Evolutionary conservation across 2,329 filamentous ascomycete genomes (phyloP).

Genomic region (Myriosclerotinia duriaeana): DNA sequence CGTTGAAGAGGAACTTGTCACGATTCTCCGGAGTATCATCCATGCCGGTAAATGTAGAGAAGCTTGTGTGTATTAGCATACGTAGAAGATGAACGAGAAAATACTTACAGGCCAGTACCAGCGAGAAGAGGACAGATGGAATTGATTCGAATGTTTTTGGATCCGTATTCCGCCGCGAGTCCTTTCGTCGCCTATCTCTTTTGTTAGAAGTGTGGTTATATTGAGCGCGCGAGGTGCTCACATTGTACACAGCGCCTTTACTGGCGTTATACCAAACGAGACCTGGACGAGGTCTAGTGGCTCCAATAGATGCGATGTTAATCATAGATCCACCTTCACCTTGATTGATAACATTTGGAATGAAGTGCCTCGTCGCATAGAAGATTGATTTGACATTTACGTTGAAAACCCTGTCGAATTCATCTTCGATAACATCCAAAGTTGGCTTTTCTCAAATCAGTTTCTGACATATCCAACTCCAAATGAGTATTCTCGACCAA

Average conservation of each 20-base stretch:
- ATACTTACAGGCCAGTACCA: constrained; percentile 56
- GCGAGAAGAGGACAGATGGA: constrained; percentile 68
- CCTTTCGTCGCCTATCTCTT: constrained; percentile 57
- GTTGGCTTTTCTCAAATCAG: constrained; percentile 47
- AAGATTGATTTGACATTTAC: constrained; percentile 70
- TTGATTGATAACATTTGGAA: constrained; percentile 60
- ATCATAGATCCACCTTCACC: constrained; percentile 61
- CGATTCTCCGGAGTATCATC: constrained; percentile 62
- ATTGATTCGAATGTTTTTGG: constrained; percentile 71
- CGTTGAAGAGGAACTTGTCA: constrained; percentile 52
- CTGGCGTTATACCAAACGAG: constrained; percentile 57
- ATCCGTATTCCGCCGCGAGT: constrained; percentile 71
- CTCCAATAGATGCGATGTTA: constrained; percentile 65
- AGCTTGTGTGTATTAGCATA: constrained; percentile 26
- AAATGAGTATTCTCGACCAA: not conserved
- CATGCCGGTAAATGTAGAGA: constrained; percentile 55
- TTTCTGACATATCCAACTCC: not conserved
- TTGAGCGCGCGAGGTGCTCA: constrained; percentile 38
- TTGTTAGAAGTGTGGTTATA: not conserved
- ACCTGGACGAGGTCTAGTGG: constrained; percentile 58
- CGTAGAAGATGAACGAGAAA: constrained; percentile 30
- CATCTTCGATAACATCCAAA: constrained; percentile 60
- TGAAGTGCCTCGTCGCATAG: constrained; percentile 54
- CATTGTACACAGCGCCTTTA: constrained; percentile 51
- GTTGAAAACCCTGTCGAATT: constrained; percentile 65